A percentile compares a stretch with the other conserved stretches of the same genome.
phyloP scores from a whole-genome alignment of 768 basidiomycete genomes.

The Boletellus ananiceps region DNA sequence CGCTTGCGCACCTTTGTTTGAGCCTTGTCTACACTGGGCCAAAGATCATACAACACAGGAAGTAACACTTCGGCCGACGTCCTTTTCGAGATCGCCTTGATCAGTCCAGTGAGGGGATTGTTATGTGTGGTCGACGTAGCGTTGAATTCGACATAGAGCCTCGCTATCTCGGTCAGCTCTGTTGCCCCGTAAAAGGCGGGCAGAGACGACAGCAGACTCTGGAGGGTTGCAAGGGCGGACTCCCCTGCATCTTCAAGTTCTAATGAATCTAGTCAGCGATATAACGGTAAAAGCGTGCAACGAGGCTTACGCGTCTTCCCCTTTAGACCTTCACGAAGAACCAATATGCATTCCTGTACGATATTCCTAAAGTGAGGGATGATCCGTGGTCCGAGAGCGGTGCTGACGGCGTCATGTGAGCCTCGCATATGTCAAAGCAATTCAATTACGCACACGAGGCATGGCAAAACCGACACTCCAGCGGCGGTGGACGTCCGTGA shows the following conservation, averaged over 20 bases:
- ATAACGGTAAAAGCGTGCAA: neutral
- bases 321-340: conserved; percentile 41
- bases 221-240: conserved; percentile 49
- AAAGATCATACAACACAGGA: conserved; percentile 56
- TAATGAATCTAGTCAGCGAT: conserved; percentile 10
- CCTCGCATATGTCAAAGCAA: neutral
- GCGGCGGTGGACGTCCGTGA: conserved; percentile 33
- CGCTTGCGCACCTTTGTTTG: conserved; percentile 34
- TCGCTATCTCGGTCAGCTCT: conserved; percentile 55
- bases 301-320: conserved; percentile 32
- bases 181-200: conserved; percentile 75
- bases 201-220: conserved; percentile 65
- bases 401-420: conserved; percentile 37
- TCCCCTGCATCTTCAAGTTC: conserved; percentile 31
- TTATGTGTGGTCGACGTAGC: conserved; percentile 7
- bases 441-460: conserved; percentile 51
- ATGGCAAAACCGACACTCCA: conserved; percentile 52
- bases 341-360: conserved; percentile 49
- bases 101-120: conserved; percentile 39
- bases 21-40: conserved; percentile 39
- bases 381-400: conserved; percentile 78
- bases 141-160: conserved; percentile 49
- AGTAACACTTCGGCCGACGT: conserved; percentile 64
- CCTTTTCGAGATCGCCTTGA: conserved; percentile 66
- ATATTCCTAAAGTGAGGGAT: conserved; percentile 82